Evolutionary conservation across 345 rosid genomes (phyloP), one percentile per base, ranked within the genome.

Genomic region (Bretschneidera sinensis): DNA sequence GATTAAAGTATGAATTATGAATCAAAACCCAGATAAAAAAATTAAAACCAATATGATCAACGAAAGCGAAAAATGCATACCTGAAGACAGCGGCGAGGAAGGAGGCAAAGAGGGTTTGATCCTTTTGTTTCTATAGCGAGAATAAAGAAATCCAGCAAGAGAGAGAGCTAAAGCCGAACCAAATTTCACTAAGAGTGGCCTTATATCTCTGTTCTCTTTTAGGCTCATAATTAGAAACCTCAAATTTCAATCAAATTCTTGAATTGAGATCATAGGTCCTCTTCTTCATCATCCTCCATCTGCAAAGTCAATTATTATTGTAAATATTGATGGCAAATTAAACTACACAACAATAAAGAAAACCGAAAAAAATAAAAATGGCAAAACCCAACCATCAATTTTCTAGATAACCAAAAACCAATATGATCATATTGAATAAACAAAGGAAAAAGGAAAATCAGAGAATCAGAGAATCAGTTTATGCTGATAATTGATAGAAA

Each of bases 111-210:
- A 51, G 16, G 83, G 79, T 45, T 72, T 73, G 43, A 21, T 55
- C 63, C 76, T 75, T 54, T 68, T 70, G 21, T 45, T 55, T 63
- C 73, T 81, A 51, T 80, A 55, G 34, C 88, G 85, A 57, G 88
- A 74, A 75, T 59, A 79, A 62, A 89, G 59, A 63, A 89, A 71
- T 22, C 90, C 96, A n/a, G 92, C 94, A 28, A 85, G 64, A 53
- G 96, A 87, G 33, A 94, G 66, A 21, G 86, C 82, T 1, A 94
- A 33, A 35, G 83, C 99, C 31, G 83, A 80, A 58, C 97, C 97
- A 58, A 89, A 22, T 65, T 81, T 78, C 59, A 86, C 43, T 57
- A 87, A 60, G 51, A 83, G 17, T n/a, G 85, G 73, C 61, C 68
- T 85, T 43, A 92, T 34, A 54, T 79, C 83, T 61, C 66, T 68